Percentiles rank a stretch among this genome's conserved stretches.
Conservation (phyloP, 768 basidiomycete genomes). For the Exidia glandulosa region DNA sequence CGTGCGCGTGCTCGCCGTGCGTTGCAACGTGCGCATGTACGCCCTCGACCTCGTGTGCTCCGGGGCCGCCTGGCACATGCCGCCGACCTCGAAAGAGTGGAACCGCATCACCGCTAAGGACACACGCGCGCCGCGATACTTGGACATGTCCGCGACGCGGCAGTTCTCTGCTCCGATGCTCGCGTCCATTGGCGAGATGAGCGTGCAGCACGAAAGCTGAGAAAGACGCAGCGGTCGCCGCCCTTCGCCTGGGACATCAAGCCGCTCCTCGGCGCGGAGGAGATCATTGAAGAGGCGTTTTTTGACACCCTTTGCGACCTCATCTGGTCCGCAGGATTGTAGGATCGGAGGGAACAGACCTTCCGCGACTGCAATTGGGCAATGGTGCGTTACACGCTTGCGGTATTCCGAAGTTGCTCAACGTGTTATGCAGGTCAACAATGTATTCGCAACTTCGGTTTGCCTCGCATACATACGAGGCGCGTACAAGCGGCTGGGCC, state of each 20-base stretch:
- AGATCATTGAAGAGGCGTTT: slow-evolving; percentile 84
- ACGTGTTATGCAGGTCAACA: too few species aligned
- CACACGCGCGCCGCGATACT: slow-evolving; percentile 51
- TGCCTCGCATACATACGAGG: too few species aligned
- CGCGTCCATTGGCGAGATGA: slow-evolving; percentile 60
- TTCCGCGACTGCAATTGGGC: slow-evolving; percentile 91
- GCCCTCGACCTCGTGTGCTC: slow-evolving; percentile 72
- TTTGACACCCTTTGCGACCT: slow-evolving; percentile 78
- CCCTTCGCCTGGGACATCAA: slow-evolving; percentile 90
- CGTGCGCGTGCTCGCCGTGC: slow-evolving; percentile 64
- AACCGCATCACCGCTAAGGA: slow-evolving; percentile 53
- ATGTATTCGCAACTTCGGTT: too few species aligned
- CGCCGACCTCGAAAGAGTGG: slow-evolving; percentile 61
- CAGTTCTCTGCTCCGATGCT: slow-evolving; percentile 56
- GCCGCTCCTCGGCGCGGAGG: slow-evolving; percentile 60
- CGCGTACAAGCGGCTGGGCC: too few species aligned
- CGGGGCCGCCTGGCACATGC: slow-evolving; percentile 35
- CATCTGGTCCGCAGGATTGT: slow-evolving; percentile 76
- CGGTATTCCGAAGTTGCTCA: too few species aligned
- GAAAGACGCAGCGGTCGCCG: slow-evolving; percentile 64
- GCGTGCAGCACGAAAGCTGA: slow-evolving; percentile 67
- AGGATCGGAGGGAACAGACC: slow-evolving; percentile 69
- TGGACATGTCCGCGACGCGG: slow-evolving; percentile 69
- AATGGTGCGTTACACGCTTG: too few species aligned
- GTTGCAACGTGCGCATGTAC: slow-evolving; percentile 80